Base-by-base conservation (phyloP, 306 rosid species). In the Geum urbanum region DNA sequence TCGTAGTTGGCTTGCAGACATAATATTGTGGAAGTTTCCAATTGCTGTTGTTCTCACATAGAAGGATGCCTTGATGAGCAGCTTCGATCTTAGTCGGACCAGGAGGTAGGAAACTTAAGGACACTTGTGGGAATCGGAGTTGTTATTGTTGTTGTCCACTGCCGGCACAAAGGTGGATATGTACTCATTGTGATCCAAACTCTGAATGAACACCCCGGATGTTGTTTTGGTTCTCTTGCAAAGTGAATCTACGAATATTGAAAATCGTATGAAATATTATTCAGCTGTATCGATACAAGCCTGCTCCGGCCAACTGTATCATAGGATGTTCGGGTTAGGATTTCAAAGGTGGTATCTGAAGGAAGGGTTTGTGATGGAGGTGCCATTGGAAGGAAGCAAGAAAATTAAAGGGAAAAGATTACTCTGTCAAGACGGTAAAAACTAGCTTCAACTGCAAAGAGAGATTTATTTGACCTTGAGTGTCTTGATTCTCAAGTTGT, bases 331-430 rank as follows among this genome's bases (percentile, higher is more conserved):
- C 66, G 18, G 46, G 32, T 58, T 16, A 70, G 55, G n/a, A 70
- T 70, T 19, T 55, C 32, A 9, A 9, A 57, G 19, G 7, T n/a
- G 8, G 57, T 14, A 10, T 70, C 19, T 8, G 66, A 35, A 24
- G 66, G 66, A n/a, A 57, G 6, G 74, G 24, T 19, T 20, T 41
- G 73, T 12, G 52, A 54, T 8, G 72, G 52, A 69, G 73, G 4
- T 32, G 3, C 73, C 73, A 69, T 53, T 49, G 57, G 22, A 16
- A 9, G 41, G 16, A 9, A 47, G 9, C 55, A 66, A 48, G 32
- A 35, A 41, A 5, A 22, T 5, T 2, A 5, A 2, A 24, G 1
- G 37, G 37, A 32, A 32, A 32, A 32, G 37, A 32, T 32, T 32
- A 32, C 3, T 32, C 37, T 32, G 37, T 32, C 37, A 32, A 32